Evolutionary conservation across 352 stramenopile species (phyloP).

Genomic region (Pythium brachiatum): DNA sequence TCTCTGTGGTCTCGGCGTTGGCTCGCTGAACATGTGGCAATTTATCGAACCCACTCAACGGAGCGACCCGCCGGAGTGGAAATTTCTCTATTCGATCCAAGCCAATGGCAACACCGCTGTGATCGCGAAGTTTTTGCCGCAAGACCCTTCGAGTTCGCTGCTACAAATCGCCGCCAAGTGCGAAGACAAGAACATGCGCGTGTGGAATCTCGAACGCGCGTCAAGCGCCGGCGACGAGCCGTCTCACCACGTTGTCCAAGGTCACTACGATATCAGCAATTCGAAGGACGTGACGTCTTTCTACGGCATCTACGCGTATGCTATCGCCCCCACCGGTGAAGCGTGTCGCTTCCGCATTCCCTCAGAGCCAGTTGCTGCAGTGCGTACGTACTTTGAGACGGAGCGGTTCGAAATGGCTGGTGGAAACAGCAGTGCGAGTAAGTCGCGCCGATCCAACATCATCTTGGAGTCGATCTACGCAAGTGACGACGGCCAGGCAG

Average conservation of each 20-base stretch:
- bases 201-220: conserved; percentile 55
- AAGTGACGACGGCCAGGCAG: conserved; percentile 55
- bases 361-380: not conserved
- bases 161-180: conserved; percentile 44
- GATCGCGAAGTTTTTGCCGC: conserved; percentile 49
- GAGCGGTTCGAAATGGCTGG: conserved; percentile 58
- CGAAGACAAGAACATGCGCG: conserved; percentile 57
- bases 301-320: conserved; percentile 61
- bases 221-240: conserved; percentile 15
- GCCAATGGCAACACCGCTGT: conserved; percentile 56
- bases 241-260: conserved; percentile 38
- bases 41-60: conserved; percentile 45
- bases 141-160: not conserved
- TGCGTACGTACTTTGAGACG: conserved; percentile 58
- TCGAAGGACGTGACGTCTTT: conserved; percentile 60
- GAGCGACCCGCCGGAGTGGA: conserved; percentile 40
- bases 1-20: conserved; percentile 67
- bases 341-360: conserved; percentile 59
- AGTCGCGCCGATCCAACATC: conserved; percentile 66
- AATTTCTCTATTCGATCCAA: conserved; percentile 53
- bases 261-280: conserved; percentile 55
- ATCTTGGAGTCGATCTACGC: conserved; percentile 68
- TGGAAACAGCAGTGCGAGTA: conserved; percentile 34
- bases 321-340: conserved; percentile 63
- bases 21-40: conserved; percentile 69